Conservation (phyloP, 2,329 filamentous ascomycete genomes). For the Neofusicoccum kwambonambiense region DNA sequence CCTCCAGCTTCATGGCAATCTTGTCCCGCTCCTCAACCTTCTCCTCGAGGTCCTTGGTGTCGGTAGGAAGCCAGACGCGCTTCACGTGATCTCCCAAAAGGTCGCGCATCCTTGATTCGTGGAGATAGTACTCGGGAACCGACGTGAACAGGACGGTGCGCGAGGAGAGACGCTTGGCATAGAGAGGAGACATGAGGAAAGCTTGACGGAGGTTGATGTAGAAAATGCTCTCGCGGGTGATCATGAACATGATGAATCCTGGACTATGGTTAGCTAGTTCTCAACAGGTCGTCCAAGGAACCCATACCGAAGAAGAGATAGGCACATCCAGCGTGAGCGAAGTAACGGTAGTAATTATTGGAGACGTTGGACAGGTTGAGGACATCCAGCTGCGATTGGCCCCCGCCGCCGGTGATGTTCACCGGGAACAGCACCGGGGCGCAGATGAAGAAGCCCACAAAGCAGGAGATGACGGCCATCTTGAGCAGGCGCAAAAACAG, state of each 20-base stretch:
- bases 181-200: slow-evolving; percentile 81
- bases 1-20: slow-evolving; percentile 12
- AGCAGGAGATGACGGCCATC: slow-evolving; percentile 20
- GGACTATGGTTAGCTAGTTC: neutral
- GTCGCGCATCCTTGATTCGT: slow-evolving; percentile 13
- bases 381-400: slow-evolving; percentile 66
- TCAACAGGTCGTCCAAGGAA: neutral
- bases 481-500: slow-evolving; percentile 87
- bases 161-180: slow-evolving; percentile 82
- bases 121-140: slow-evolving; percentile 11
- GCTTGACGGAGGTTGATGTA: slow-evolving; percentile 92
- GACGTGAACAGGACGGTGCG: slow-evolving; percentile 75
- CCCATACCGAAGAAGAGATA: slow-evolving; percentile 71
- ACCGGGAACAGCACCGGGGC: slow-evolving; percentile 85
- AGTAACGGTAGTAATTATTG: slow-evolving; percentile 61
- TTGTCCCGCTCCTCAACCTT: slow-evolving; percentile 15
- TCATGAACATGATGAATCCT: slow-evolving; percentile 81
- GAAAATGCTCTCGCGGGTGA: slow-evolving; percentile 85
- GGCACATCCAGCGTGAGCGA: slow-evolving; percentile 75
- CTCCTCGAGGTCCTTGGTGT: slow-evolving; percentile 14
- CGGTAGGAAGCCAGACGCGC: slow-evolving; percentile 15
- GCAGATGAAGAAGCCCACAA: slow-evolving; percentile 70
- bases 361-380: slow-evolving; percentile 77
- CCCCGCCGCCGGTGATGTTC: slow-evolving; percentile 76
- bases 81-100: slow-evolving; percentile 15